These are phyloP conservation scores for Amaranthus cruentus DNA, from an alignment of 148 eudicot genomes.

Conservation along the genomic window DNA sequence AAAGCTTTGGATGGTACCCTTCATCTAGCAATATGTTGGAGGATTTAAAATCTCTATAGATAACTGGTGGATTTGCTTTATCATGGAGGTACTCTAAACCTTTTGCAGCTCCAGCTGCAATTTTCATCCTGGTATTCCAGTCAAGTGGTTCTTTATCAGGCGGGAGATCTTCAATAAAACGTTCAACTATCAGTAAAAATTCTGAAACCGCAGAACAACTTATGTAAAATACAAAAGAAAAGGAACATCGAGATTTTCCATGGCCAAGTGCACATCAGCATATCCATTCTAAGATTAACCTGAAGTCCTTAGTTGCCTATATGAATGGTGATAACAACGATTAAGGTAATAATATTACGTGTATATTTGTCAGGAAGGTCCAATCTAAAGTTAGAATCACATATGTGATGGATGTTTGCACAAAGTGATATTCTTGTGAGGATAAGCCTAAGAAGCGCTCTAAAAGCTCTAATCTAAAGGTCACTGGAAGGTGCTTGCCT, in stretches of 20 bases:
- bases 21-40: constrained; percentile 77
- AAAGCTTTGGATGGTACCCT: constrained; percentile 70
- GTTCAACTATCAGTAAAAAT: background rate
- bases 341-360: no score
- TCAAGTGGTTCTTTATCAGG: constrained; percentile 70
- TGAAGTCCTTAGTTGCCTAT: no score
- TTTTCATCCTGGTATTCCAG: constrained; percentile 90
- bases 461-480: no score
- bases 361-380: no score
- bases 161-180: constrained; percentile 55
- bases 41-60: constrained; percentile 83
- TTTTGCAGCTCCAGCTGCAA: constrained; percentile 86
- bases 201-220: background rate
- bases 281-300: no score
- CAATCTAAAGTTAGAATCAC: no score
- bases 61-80: constrained; percentile 87
- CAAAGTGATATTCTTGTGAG: no score
- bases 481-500: no score
- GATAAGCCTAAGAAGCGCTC: no score
- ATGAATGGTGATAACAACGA: no score
- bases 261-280: background rate
- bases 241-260: background rate
- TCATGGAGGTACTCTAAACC: constrained; percentile 88
- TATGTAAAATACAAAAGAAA: background rate
- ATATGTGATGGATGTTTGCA: no score